phyloP scores from a whole-genome alignment of 441 rosid species.

The Euphorbia corollata region DNA sequence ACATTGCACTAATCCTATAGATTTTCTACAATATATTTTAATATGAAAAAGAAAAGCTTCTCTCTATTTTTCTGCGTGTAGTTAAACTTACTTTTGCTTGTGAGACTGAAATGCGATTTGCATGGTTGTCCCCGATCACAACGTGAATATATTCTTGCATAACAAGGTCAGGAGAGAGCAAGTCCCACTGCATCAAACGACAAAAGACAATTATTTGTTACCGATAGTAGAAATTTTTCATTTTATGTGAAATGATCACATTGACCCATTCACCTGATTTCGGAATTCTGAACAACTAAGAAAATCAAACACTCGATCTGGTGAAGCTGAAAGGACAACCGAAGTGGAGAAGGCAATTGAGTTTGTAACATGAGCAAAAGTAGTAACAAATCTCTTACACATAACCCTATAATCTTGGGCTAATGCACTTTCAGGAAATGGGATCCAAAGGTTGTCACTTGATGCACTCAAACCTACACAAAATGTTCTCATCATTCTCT shows the following conservation, averaged over 20 bases:
- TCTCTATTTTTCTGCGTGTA: too few species aligned
- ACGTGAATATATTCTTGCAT: constrained; percentile 29
- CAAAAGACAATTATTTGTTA: too few species aligned
- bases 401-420: constrained; percentile 30
- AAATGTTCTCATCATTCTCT: constrained; percentile 35
- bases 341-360: constrained; percentile 34
- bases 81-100: constrained; percentile 28
- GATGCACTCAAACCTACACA: constrained; percentile 24
- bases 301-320: constrained; percentile 28
- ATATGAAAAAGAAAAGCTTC: too few species aligned
- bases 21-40: too few species aligned
- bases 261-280: constrained; percentile 30
- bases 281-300: constrained; percentile 27
- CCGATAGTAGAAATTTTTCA: too few species aligned
- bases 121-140: constrained; percentile 23
- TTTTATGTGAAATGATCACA: too few species aligned
- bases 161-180: constrained; percentile 21
- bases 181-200: constrained; percentile 37
- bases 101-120: constrained; percentile 26
- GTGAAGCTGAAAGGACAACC: constrained; percentile 27
- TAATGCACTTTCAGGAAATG: constrained; percentile 20
- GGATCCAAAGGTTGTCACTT: constrained; percentile 28
- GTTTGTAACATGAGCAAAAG: constrained; percentile 17
- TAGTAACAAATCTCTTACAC: constrained; percentile 9
- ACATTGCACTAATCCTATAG: too few species aligned